Evolutionary conservation across 2,329 filamentous ascomycete species (phyloP), one percentile per base, ranked within the genome.

Genomic region (Diaporthe australafricana): DNA sequence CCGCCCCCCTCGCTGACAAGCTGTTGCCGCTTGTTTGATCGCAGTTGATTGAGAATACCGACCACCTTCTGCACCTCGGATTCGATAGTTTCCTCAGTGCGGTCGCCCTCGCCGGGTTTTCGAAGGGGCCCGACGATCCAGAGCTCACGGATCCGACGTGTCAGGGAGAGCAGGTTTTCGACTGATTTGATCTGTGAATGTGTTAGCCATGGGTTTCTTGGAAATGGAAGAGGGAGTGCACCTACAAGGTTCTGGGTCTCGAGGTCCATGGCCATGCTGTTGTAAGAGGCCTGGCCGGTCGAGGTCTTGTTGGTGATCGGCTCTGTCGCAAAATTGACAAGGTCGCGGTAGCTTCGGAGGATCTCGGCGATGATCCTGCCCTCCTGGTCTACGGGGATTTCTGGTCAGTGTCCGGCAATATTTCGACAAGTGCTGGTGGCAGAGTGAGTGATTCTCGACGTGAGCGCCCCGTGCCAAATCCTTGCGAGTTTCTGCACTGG

Each of bases 71-170:
- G 77, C 40, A 85, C 84, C 70, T 82, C 80, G 11, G 74, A 74
- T 55, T 81, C 81, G 62, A 81, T 79, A 17, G 56, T 73, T 53
- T 81, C 75, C 70, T 80, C 79, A 32, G 79, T 80, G 74, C 82
- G 79, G 66, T 83, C 81, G 47, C 83, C 83, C 63, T 86, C 83
- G 53, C 83, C 84, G 5, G 84, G 81, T 56, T 79, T 81, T 70
- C 82, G 81, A 30, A 88, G 78, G 1, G 86, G 83, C 2, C 87
- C 86, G 70, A 84, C 82, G 14, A 87, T 80, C 85, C 86, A 87
- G 30, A 88, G 79, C 69, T 85, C 83, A 74, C 87, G 86, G 70
- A 88, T 80, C 73, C 85, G 83, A 47, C 86, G 83, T 22, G 81
- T 87, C 16, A 88, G 79, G 35, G 79, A 77, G 5, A 87, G 80